Base-by-base conservation (phyloP, 768 basidiomycete genomes). In the Lepiota brunneoincarnata region DNA sequence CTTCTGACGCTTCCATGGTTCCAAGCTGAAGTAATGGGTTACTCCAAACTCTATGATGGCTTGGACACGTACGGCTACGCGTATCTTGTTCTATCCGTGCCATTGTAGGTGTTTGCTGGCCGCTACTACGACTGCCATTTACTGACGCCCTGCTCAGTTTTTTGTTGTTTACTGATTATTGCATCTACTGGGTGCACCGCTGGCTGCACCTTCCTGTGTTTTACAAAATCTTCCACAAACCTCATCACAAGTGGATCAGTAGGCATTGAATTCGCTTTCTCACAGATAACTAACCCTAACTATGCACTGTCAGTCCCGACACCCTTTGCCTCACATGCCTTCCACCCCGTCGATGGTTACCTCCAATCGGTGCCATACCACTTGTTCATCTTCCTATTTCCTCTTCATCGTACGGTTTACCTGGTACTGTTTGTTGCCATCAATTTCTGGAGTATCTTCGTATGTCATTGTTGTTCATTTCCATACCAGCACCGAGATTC, bases 201-300 rank as follows among this genome's bases (percentile, higher is more conserved):
- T 78, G 79, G 72, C 76, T 96, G 51, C 97, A 99, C 66, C 74
- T 87, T 55, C 96, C 96, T 1, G 51, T 77, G 36, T 61, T 97
- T 54, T 99, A 99, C 78, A 98, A 96, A 68, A 72, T 78, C 53
- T 63, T 99, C 42, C 97, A 99, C 71, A 99, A 99, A 70, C 94
- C 96, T 1, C 97, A 99, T 68, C 97, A 99, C 80, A 95, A 91
- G 71, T 99, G 97, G 97, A 76, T 98, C 59, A 84, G 94, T 96
- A 69, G 52, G 93, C 26, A 4, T 38, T 51, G 31, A 23, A 7
- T 60, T 11, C 24, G 40, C 44, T 23, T 38, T 7, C 24, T 39
- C 24, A 6, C 7, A 34, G 37, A 46, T 43, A 5, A 34, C 49
- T 9, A n/a, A 53, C n/a, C 57, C 56, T 36, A 57, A 57, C 28